Base-by-base conservation (phyloP, 257 asterid genomes). In the Solanum microdontum region DNA sequence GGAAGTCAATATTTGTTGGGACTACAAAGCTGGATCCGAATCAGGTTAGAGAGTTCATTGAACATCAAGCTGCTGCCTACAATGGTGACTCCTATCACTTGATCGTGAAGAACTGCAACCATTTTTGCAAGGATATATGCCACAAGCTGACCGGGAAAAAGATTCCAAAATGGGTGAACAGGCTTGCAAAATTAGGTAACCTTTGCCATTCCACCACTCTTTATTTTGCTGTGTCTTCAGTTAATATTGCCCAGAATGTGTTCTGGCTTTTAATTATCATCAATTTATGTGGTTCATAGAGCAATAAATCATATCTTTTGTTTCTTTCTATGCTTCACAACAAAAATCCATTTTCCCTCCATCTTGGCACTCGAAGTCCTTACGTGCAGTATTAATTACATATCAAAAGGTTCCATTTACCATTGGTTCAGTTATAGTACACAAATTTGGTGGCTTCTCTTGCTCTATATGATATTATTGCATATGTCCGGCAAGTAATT, bases 101-200 rank as follows among this genome's bases (percentile, higher is more conserved):
- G 92, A 96, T 96, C 83, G 97, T 91, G 74, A 96, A 96, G 94
- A 96, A 96, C 90, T 96, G 98, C 91, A 96, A 96, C 87, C 99
- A 96, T 92, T 96, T 96, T 87, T 96, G 98, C 95, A 94, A 95
- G 87, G 99, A 96, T 83, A 91, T 94, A 84, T 95, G 98, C 88
- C 86, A 91, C 92, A 91, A 94, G 92, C 91, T 96, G 84, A 95
- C 99, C 0, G 98, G 99, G 84, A 94, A 96, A 87, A 88, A 84
- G 88, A 94, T 94, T 77, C 99, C 99, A 68, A 94, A 94, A 89
- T 96, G 99, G 99, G 98, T 96, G n/a, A 95, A 96, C 89, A 94
- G 99, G 24, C 94, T 95, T 70, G 99, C 99, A 68, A 95, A 93
- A 90, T 91, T 96, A 92, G 99, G 99, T 94, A 91, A 4, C 90